A percentile compares a stretch with the other conserved stretches of the same genome.
These are phyloP conservation scores for Phalaenopsis equestris DNA, from an alignment of 106 monocot genomes.

Conservation along the genomic window DNA sequence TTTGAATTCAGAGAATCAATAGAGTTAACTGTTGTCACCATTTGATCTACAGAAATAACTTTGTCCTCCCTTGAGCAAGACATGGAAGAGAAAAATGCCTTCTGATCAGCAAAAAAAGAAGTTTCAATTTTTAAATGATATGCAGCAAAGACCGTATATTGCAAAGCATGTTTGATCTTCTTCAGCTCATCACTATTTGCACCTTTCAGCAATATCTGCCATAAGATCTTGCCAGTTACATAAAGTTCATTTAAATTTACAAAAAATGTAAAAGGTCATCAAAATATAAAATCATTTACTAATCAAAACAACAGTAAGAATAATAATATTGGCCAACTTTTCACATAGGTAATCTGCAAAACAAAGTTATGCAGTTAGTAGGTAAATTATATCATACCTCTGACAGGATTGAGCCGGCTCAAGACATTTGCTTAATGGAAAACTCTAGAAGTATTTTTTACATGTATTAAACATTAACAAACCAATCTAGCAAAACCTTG, in stretches of 20 bases:
- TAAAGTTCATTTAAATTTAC: not conserved
- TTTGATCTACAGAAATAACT: not conserved
- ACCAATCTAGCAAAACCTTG: not conserved
- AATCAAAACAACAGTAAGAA: not conserved
- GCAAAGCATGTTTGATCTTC: constrained; percentile 75
- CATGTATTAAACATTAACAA: not conserved
- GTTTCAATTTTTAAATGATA: constrained; percentile 91
- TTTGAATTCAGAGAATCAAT: constrained; percentile 1
- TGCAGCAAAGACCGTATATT: constrained; percentile 82
- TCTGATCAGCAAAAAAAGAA: constrained; percentile 88
- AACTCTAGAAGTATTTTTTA: not conserved
- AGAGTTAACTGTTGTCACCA: not conserved
- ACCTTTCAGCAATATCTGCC: constrained; percentile 89
- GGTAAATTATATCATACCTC: too few species aligned
- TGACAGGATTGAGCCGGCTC: too few species aligned
- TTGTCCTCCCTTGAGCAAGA: constrained; percentile 13
- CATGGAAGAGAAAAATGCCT: constrained; percentile 39
- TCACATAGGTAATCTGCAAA: too few species aligned
- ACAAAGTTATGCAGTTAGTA: too few species aligned
- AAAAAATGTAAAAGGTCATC: not conserved
- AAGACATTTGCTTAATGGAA: not conserved
- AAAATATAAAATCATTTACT: not conserved
- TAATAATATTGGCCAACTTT: too few species aligned
- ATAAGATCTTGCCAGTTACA: not conserved
- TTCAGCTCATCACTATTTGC: constrained; percentile 74